Conservation (phyloP, 2,329 filamentous ascomycete genomes). For the Trichothecium sympodiale region DNA sequence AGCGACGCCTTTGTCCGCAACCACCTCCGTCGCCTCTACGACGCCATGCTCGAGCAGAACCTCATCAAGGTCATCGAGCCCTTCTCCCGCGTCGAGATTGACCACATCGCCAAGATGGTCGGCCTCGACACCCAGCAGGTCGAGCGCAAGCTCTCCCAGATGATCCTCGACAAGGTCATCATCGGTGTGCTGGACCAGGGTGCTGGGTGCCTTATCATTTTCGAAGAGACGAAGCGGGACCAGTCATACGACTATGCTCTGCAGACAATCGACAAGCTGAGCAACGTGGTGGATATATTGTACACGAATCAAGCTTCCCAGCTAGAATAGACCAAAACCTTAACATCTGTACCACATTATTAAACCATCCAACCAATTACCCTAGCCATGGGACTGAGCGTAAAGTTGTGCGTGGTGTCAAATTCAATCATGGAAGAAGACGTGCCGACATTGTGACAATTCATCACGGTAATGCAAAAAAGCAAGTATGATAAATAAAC, state of each 20-base stretch:
- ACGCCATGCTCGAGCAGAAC: slow-evolving; percentile 98
- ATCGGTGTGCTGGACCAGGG: slow-evolving; percentile 95
- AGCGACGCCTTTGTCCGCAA: slow-evolving; percentile 94
- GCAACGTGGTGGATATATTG: slow-evolving; percentile 91
- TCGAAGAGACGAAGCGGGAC: slow-evolving; percentile 87
- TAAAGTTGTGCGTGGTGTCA: too few species aligned
- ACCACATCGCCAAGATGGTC: slow-evolving; percentile 95
- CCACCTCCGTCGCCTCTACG: slow-evolving; percentile 89
- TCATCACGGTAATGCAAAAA: too few species aligned
- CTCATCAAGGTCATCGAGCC: slow-evolving; percentile 99
- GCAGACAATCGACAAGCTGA: slow-evolving; percentile 91
- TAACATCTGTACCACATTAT: neutral
- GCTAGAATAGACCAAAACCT: slow-evolving; percentile 55
- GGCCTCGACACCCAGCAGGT: slow-evolving; percentile 93
- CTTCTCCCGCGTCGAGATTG: slow-evolving; percentile 93
- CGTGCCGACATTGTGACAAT: too few species aligned
- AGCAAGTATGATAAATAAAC: too few species aligned
- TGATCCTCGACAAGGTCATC: slow-evolving; percentile 99
- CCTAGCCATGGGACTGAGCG: too few species aligned
- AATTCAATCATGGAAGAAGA: too few species aligned
- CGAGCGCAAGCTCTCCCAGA: slow-evolving; percentile 95
- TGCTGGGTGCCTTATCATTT: slow-evolving; percentile 94
- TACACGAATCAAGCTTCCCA: slow-evolving; percentile 96
- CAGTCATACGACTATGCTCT: slow-evolving; percentile 90
- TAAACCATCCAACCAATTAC: too few species aligned